Evolutionary conservation across 345 rosid genomes (phyloP).

Genomic region (Diplotaxis tenuifolia): DNA sequence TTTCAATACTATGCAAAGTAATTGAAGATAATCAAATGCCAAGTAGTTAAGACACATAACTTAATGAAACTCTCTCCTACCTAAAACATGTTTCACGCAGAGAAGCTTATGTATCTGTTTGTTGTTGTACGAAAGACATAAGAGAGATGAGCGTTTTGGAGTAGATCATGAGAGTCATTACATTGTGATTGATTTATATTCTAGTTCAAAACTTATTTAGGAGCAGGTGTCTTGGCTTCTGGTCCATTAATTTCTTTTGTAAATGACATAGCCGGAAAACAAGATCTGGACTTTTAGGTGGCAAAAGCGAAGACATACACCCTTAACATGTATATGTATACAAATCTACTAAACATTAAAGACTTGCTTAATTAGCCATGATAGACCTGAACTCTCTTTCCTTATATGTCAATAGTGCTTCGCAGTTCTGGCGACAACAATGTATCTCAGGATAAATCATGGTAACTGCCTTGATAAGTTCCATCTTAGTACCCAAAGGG

Average conservation of each 20-base stretch:
- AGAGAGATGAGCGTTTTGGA: too few species aligned
- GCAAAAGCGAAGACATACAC: background rate
- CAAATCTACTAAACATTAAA: constrained; percentile 40
- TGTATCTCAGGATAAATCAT: constrained; percentile 29
- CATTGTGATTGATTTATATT: background rate
- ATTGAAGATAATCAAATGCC: too few species aligned
- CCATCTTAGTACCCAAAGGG: too few species aligned
- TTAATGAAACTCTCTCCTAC: too few species aligned
- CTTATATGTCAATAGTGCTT: constrained; percentile 98
- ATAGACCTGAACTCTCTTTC: constrained; percentile 92
- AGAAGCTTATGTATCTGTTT: too few species aligned
- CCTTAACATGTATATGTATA: background rate
- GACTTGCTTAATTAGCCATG: constrained; percentile 81
- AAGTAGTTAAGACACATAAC: too few species aligned
- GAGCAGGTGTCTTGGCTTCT: background rate
- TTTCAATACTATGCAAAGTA: background rate
- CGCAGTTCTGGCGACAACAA: constrained; percentile 83
- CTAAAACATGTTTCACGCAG: too few species aligned
- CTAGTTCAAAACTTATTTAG: background rate
- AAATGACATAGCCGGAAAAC: background rate
- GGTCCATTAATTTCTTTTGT: background rate
- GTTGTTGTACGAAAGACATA: too few species aligned
- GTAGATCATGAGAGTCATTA: too few species aligned
- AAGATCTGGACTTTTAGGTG: background rate
- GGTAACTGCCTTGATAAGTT: too few species aligned